A percentile compares a stretch with the other conserved stretches of the same genome.
Conservation (phyloP, 2,329 filamentous ascomycete genomes). For the Aspergillus niger region DNA sequence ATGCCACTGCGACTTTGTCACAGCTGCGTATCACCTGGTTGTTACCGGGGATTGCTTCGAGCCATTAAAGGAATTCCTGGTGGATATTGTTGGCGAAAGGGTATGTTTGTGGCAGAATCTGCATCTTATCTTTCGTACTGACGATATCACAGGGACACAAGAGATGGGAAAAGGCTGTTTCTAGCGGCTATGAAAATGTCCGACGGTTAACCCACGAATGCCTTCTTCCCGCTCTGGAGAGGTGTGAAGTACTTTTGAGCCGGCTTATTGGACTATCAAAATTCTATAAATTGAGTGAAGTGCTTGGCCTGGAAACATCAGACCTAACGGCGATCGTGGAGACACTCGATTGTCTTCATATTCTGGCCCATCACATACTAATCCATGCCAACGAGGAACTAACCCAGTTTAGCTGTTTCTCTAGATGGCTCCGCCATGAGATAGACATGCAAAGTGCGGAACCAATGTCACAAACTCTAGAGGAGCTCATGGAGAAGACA, state of each 20-base stretch:
- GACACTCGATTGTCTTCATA: conserved; percentile 70
- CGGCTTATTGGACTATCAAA: conserved; percentile 80
- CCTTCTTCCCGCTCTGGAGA: conserved; percentile 82
- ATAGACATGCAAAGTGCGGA: conserved; percentile 75
- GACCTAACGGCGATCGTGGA: conserved; percentile 66
- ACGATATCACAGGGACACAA: conserved; percentile 70
- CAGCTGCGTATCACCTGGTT: conserved; percentile 80
- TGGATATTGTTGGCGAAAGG: conserved; percentile 77
- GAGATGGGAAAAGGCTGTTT: conserved; percentile 88
- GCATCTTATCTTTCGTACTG: conserved; percentile 3
- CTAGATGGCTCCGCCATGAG: conserved; percentile 78
- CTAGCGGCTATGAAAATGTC: conserved; percentile 74
- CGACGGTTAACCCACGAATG: conserved; percentile 81
- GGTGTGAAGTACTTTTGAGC: conserved; percentile 77
- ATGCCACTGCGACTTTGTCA: conserved; percentile 65
- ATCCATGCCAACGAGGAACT: conserved; percentile 74
- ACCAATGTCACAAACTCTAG: conserved; percentile 57
- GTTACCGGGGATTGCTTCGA: conserved; percentile 79
- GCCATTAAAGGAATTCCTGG: conserved; percentile 80
- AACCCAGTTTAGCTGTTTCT: conserved; percentile 75
- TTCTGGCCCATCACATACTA: conserved; percentile 74
- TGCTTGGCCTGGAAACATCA: conserved; percentile 65
- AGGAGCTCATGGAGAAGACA: conserved; percentile 77
- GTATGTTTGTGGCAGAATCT: conserved; percentile 51
- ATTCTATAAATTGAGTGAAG: conserved; percentile 69